Base-by-base conservation (phyloP, 2,329 filamentous ascomycete species). In the Stromatinia cepivora region DNA sequence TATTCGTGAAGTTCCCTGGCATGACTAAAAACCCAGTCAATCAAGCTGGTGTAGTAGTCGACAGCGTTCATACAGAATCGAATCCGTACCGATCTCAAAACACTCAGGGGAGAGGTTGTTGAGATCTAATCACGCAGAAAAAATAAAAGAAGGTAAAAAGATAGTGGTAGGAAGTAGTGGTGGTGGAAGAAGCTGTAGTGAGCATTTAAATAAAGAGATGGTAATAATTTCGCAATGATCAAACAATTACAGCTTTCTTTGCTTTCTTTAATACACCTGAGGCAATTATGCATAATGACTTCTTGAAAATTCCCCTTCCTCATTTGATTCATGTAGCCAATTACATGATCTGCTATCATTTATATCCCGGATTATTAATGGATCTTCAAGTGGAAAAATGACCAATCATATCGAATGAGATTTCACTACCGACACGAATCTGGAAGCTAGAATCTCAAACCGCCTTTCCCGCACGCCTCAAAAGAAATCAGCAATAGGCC, bases 51-150 rank as follows among this genome's bases (percentile, higher is more conserved):
- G 72, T 76, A 78, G 69, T 74, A 76, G 39, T 74, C 74, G 71
- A 74, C 65, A 71, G 77, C 76, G 73, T 78, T 78, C 78, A 79
- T 79, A 72, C 77, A 76, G 72, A 68, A 59, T 66, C 66, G 70
- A 68, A 59, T 66, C 48, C 66, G 66, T 46, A 53, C 17, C 34
- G 50, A 63, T 63, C 66, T 68, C 66, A 64, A 61, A 68, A 68
- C 66, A 28, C 66, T 68, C 66, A 54, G 66, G 39, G 28, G 25
- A 59, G 48, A 71, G 67, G 66, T 56, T 68, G 31, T 68, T 64
- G 66, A 56, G 66, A 68, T 54, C 46, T 28, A 62, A 34, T 34
- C 13, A 58, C 6, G 31, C 28, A 20, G 48, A 13, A 28, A 15
- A 7, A 34, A 13, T 1, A 20, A 28, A 39, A 36, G 28, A 28